phyloP scores from a whole-genome alignment of 106 monocot genomes.

The Iris macrosiphon region DNA sequence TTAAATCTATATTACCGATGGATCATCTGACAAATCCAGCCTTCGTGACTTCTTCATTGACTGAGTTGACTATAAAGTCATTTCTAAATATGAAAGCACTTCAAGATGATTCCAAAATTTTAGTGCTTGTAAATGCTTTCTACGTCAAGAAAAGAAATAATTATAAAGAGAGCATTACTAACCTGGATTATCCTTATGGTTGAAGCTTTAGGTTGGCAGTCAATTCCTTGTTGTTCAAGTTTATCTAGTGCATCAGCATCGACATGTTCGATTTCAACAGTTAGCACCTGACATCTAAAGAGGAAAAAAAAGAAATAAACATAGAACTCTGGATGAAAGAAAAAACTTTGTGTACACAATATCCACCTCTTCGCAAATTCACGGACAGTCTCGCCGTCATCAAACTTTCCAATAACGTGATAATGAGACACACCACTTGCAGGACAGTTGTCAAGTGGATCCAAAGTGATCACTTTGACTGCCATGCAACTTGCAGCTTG shows the following conservation, averaged over 20 bases:
- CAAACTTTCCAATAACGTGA: conserved; percentile 75
- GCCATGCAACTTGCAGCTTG: conserved; percentile 82
- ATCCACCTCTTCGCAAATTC: conserved; percentile 82
- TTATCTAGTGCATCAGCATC: conserved; percentile 79
- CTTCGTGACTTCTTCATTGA: no score
- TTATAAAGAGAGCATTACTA: conserved; percentile 3
- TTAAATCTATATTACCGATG: no score
- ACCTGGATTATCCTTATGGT: conserved; percentile 89
- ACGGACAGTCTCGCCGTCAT: conserved; percentile 54
- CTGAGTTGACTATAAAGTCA: no score
- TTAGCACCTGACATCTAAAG: conserved; percentile 81
- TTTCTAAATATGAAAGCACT: no score
- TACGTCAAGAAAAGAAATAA: not conserved
- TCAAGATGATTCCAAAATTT: no score
- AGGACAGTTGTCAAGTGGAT: conserved; percentile 73
- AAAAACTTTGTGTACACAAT: not conserved
- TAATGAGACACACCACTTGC: conserved; percentile 56
- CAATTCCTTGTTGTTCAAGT: conserved; percentile 79
- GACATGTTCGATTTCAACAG: conserved; percentile 96
- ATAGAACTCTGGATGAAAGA: no score
- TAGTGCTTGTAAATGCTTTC: no score
- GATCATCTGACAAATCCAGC: no score
- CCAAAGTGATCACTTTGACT: conserved; percentile 67
- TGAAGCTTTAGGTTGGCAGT: conserved; percentile 89
- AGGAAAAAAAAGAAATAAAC: conserved; percentile 6